phyloP scores from a whole-genome alignment of 2,329 filamentous ascomycete species.

The Alternaria atra region DNA sequence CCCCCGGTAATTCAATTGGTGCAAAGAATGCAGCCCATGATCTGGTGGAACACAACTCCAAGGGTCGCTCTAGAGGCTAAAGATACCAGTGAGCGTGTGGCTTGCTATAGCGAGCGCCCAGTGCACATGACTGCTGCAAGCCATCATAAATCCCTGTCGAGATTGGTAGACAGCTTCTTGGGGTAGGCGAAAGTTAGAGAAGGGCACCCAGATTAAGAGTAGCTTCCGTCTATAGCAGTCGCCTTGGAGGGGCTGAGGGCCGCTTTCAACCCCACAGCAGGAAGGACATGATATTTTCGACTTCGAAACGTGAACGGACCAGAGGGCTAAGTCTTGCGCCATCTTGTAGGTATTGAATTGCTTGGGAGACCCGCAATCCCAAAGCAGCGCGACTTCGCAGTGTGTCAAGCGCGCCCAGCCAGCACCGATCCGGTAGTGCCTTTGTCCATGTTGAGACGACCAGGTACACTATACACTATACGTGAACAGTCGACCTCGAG shows the following conservation, averaged over 20 bases:
- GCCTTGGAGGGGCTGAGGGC: conserved; percentile 35
- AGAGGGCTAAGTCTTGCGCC: conserved; percentile 31
- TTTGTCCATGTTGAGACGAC: conserved; percentile 53
- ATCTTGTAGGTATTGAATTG: conserved; percentile 31
- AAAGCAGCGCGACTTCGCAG: conserved; percentile 47
- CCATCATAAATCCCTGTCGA: conserved; percentile 31
- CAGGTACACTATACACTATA: conserved; percentile 43
- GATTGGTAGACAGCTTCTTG: conserved; percentile 26
- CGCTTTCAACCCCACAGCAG: conserved; percentile 43
- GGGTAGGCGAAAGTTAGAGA: conserved; percentile 20
- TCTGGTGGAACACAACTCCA: conserved; percentile 32
- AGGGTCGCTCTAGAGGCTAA: conserved; percentile 33
- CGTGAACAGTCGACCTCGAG: conserved; percentile 48
- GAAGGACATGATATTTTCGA: conserved; percentile 38
- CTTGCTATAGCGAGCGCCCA: conserved; percentile 26
- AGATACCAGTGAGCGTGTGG: conserved; percentile 31
- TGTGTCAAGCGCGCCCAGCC: conserved; percentile 44
- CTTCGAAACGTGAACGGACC: conserved; percentile 34
- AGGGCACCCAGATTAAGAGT: conserved; percentile 36
- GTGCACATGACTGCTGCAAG: conserved; percentile 39
- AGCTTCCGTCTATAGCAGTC: conserved; percentile 34
- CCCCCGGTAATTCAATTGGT: conserved; percentile 34
- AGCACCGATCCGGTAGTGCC: conserved; percentile 50
- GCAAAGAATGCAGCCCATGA: conserved; percentile 37
- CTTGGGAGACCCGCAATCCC: conserved; percentile 31